Conservation (phyloP, 768 basidiomycete genomes). For the Scleroderma bovista region DNA sequence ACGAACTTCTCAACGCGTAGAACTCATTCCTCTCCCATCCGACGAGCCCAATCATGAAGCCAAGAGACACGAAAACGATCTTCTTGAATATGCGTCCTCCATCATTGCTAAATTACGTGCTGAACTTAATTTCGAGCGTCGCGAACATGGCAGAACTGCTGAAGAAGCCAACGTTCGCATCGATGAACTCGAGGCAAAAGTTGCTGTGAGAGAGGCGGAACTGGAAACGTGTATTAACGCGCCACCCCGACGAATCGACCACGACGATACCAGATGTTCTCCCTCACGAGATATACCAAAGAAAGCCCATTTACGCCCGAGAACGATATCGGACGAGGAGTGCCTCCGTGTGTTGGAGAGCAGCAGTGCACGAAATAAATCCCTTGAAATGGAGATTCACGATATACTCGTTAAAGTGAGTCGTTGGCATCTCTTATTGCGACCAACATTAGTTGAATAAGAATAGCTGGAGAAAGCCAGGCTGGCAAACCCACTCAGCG, state of each 20-base stretch:
- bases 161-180: slow-evolving; percentile 38
- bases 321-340: slow-evolving; percentile 32
- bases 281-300: not conserved
- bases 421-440: not conserved
- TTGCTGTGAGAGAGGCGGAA: slow-evolving; percentile 54
- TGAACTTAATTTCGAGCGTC: slow-evolving; percentile 41
- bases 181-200: slow-evolving; percentile 43
- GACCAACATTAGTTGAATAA: not conserved
- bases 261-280: not conserved
- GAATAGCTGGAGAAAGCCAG: slow-evolving; percentile 20
- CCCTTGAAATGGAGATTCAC: slow-evolving; percentile 41
- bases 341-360: slow-evolving; percentile 35
- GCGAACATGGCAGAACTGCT: slow-evolving; percentile 36
- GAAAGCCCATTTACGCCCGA: slow-evolving; percentile 9
- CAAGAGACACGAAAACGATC: slow-evolving; percentile 17
- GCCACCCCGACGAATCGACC: not conserved
- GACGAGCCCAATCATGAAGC: not conserved
- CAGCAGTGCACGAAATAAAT: slow-evolving; percentile 36
- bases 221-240: slow-evolving; percentile 35
- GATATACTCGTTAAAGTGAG: slow-evolving; percentile 33
- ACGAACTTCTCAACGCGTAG: slow-evolving; percentile 9
- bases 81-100: slow-evolving; percentile 38
- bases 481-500: slow-evolving; percentile 2
- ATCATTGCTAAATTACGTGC: slow-evolving; percentile 39
- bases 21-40: slow-evolving; percentile 6